Evolutionary conservation across 306 rosid species (phyloP).

Genomic region (Sicyos edulis): DNA sequence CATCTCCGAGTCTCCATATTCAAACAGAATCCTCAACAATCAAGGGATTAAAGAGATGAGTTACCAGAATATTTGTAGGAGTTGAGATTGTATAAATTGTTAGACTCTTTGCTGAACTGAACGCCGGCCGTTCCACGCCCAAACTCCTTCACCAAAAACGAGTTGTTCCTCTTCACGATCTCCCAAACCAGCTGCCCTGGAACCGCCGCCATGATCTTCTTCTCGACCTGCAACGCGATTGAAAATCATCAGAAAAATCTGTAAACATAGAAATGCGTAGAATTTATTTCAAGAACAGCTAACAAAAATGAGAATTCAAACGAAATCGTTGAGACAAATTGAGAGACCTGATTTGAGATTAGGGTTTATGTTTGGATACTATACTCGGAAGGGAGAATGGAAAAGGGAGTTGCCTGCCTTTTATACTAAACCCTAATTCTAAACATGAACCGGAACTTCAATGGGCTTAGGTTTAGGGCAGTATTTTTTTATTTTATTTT

Average conservation of each 20-base stretch:
- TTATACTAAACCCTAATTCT: conserved; percentile 48
- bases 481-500: too few species aligned
- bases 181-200: conserved; percentile 96
- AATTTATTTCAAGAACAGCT: not conserved
- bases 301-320: not conserved
- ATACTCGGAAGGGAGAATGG: not conserved
- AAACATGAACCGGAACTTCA: not conserved
- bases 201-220: conserved; percentile 52
- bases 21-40: not conserved
- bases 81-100: conserved; percentile 79
- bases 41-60: not conserved
- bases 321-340: not conserved
- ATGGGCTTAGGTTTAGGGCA: not conserved
- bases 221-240: conserved; percentile 23
- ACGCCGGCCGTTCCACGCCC: conserved; percentile 70
- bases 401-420: not conserved
- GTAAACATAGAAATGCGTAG: not conserved
- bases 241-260: not conserved
- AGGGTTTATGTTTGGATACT: conserved; percentile 10
- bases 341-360: conserved; percentile 14
- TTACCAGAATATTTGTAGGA: conserved; percentile 75
- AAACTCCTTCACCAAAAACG: conserved; percentile 71
- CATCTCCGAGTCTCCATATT: not conserved
- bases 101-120: conserved; percentile 74
- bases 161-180: conserved; percentile 90